Evolutionary conservation across 345 rosid species (phyloP), one percentile per base, ranked within the genome.

Genomic region (Fremontodendron californicum): DNA sequence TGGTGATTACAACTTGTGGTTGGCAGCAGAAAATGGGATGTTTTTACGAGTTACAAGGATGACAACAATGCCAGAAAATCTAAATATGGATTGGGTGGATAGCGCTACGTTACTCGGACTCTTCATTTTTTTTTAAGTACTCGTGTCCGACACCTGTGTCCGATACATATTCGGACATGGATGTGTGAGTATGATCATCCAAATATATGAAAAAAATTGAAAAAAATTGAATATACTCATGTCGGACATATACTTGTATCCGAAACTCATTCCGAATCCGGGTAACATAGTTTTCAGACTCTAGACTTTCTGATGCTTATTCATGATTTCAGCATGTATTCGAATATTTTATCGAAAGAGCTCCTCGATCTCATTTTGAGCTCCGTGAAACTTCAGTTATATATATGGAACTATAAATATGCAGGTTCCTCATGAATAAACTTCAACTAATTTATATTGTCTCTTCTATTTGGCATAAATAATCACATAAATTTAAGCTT

Each of bases 11-110:
- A 72, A 82, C 25, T 69, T 88, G 83, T 88, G 91, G 91, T 75
- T 88, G 85, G 91, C 91, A 69, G 91, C 89, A 65, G 91, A 88
- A 83, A 84, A 88, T 71, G 91, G 91, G 52, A 88, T 88, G 91
- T 88, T 86, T 68, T 75, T 88, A 57, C 89, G 91, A 33, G 75
- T 63, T 25, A 79, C 89, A 42, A 33, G 91, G 91, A 86, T 86
- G 91, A 88, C 89, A 33, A 88, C 89, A 54, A 88, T 88, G 91
- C 91, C 91, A n/a, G 91, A 88, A 73, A 84, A 81, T 77, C 78
- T 88, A 58, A 84, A 81, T 37, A 84, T 88, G 91, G 89, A 86
- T 67, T 88, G 91, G 91, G 89, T 88, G 39, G 91, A 86, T 79
- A 88, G 89, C 5, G 86, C 70, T n/a, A n/a, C n/a, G n/a, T n/a